Evolutionary conservation across 1,139 yeast species (phyloP).

Genomic region (Saccharomyces pastorianus): DNA sequence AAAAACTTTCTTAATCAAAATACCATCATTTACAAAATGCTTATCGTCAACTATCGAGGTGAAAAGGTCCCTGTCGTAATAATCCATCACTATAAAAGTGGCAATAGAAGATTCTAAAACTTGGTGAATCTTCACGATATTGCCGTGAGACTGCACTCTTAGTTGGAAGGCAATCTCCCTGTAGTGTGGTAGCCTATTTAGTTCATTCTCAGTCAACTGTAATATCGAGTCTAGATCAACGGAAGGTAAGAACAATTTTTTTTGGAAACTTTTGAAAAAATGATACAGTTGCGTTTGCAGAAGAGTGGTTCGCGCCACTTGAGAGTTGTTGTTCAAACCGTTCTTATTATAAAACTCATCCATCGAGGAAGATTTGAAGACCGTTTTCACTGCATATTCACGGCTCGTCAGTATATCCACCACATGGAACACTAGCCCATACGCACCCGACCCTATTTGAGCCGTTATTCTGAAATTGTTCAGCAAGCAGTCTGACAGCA

Average conservation of each 20-base stretch:
- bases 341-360: conserved; percentile 5
- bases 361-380: conserved; percentile 38
- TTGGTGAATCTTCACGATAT: conserved; percentile 64
- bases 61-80: conserved; percentile 72
- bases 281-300: conserved; percentile 25
- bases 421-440: conserved; percentile 74
- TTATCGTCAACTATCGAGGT: conserved; percentile 67
- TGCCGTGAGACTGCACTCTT: conserved; percentile 68
- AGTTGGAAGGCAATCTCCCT: conserved; percentile 70
- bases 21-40: conserved; percentile 24
- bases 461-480: conserved; percentile 24
- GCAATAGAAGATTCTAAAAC: conserved; percentile 53
- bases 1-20: conserved; percentile 60
- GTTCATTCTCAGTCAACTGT: conserved; percentile 18
- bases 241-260: conserved; percentile 25
- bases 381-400: conserved; percentile 65
- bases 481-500: conserved; percentile 26
- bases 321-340: conserved; percentile 24
- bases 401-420: conserved; percentile 44
- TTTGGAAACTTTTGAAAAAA: conserved; percentile 22
- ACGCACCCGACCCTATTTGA: conserved; percentile 78
- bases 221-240: conserved; percentile 26
- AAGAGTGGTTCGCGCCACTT: conserved; percentile 24
- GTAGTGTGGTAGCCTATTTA: conserved; percentile 23
- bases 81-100: conserved; percentile 72